A percentile compares a stretch with the other conserved stretches of the same genome.
Conservation (phyloP, 768 basidiomycete species). For the Lactifluus subvellereus region DNA sequence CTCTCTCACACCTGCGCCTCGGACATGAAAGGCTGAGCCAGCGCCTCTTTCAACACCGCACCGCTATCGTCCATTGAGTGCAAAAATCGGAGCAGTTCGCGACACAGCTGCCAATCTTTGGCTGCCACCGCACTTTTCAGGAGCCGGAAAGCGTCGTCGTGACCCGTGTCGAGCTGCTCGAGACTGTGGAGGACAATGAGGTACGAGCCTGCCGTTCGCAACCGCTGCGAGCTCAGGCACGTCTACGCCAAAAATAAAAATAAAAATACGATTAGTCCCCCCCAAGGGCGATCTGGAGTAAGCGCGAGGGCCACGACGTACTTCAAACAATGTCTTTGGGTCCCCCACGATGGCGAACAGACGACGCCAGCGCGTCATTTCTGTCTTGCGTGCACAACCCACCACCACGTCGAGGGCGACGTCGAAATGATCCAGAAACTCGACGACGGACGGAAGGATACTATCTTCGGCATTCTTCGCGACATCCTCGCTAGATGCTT, state of each 20-base stretch:
- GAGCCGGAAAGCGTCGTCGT: slow-evolving; percentile 75
- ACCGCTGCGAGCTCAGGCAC: slow-evolving; percentile 62
- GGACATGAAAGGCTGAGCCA: slow-evolving; percentile 46
- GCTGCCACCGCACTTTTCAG: slow-evolving; percentile 68
- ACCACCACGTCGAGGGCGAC: slow-evolving; percentile 89
- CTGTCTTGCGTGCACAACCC: slow-evolving; percentile 93
- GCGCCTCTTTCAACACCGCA: slow-evolving; percentile 53
- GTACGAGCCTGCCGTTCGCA: slow-evolving; percentile 90
- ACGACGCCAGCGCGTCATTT: slow-evolving; percentile 83
- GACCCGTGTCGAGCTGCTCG: slow-evolving; percentile 78
- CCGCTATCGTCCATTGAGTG: slow-evolving; percentile 90
- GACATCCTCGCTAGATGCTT: slow-evolving; percentile 37
- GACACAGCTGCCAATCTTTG: slow-evolving; percentile 86
- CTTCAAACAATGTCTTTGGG: slow-evolving; percentile 88
- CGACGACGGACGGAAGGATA: slow-evolving; percentile 63
- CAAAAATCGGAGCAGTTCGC: slow-evolving; percentile 87
- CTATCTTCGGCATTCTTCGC: slow-evolving; percentile 5
- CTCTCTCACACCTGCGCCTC: slow-evolving; percentile 8
- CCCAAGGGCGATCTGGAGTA: not conserved
- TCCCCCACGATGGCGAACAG: slow-evolving; percentile 88
- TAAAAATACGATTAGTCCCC: not conserved
- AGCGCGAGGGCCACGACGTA: slow-evolving; percentile 30
- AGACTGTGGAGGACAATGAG: slow-evolving; percentile 90
- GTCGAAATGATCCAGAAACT: slow-evolving; percentile 94
- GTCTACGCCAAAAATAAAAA: slow-evolving; percentile 39